Evolutionary conservation across 1,284 basidiomycete species (phyloP).

Genomic region (Leccinum angustisporum): DNA sequence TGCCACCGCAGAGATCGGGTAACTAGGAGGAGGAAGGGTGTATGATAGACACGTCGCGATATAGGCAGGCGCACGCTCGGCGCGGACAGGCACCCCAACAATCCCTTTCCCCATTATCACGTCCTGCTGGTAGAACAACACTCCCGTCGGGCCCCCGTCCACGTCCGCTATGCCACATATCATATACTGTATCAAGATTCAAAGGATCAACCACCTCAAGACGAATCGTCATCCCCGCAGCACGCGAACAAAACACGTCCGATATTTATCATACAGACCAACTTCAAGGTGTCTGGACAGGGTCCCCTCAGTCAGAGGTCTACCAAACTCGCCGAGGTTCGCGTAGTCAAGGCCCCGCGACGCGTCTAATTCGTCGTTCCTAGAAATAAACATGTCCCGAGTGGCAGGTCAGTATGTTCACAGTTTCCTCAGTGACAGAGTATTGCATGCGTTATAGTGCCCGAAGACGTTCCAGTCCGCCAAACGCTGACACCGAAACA

Average conservation of each 20-base stretch:
- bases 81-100: neutral
- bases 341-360: constrained; percentile 7
- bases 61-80: neutral
- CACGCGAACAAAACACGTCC: constrained; percentile 17
- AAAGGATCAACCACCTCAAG: neutral
- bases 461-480: neutral
- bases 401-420: neutral
- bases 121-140: neutral
- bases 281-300: constrained; percentile 6
- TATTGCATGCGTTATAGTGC: too few relatives aligned
- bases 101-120: neutral
- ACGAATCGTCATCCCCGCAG: neutral
- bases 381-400: neutral
- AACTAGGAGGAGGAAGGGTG: neutral
- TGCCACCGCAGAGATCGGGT: constrained; percentile 10
- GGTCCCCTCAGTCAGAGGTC: constrained; percentile 2
- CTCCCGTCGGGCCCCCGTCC: neutral
- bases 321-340: constrained; percentile 16
- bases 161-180: constrained; percentile 11
- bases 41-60: neutral
- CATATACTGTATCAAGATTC: neutral
- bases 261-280: constrained; percentile 4
- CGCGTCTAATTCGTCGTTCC: neutral
- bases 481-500: neutral
- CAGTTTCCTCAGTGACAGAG: neutral